phyloP scores from a whole-genome alignment of 2,329 filamentous ascomycete genomes.

The Mycocentrospora acerina region DNA sequence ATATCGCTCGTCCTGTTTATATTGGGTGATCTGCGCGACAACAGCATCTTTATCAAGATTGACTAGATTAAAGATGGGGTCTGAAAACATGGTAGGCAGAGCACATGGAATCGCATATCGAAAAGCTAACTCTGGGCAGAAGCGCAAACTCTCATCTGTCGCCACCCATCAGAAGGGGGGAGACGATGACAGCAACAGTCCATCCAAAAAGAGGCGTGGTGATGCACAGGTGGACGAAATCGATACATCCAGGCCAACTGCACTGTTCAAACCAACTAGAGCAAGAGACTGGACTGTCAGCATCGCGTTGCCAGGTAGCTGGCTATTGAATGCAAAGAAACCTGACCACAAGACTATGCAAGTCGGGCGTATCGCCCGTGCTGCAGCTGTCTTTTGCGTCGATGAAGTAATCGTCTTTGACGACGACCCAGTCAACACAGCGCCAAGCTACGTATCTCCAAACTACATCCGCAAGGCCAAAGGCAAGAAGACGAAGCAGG shows the following conservation, averaged over 20 bases:
- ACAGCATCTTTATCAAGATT: too few relatives aligned
- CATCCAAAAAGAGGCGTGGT: slow-evolving; percentile 1
- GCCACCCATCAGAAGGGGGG: slow-evolving; percentile 25
- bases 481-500: slow-evolving; percentile 51
- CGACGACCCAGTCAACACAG: slow-evolving; percentile 56
- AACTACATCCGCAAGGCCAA: slow-evolving; percentile 22
- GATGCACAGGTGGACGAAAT: slow-evolving; percentile 11
- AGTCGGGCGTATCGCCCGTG: slow-evolving; percentile 75
- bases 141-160: slow-evolving; percentile 25
- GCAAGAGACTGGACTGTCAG: slow-evolving; percentile 74
- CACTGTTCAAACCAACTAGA: slow-evolving; percentile 65
- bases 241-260: slow-evolving; percentile 67
- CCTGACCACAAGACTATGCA: slow-evolving; percentile 74
- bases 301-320: slow-evolving; percentile 75
- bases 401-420: slow-evolving; percentile 84
- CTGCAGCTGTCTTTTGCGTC: slow-evolving; percentile 78
- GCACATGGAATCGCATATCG: too few relatives aligned
- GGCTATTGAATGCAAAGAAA: slow-evolving; percentile 64
- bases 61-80: background rate
- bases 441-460: slow-evolving; percentile 21
- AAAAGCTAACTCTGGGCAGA: slow-evolving; percentile 11
- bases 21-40: background rate
- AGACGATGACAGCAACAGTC: slow-evolving; percentile 7
- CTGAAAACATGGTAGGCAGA: background rate
- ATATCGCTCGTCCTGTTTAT: slow-evolving; percentile 30